A percentile compares a stretch with the other conserved stretches of the same genome.
Conservation (phyloP, 768 basidiomycete species). For the Suillus sp. region DNA sequence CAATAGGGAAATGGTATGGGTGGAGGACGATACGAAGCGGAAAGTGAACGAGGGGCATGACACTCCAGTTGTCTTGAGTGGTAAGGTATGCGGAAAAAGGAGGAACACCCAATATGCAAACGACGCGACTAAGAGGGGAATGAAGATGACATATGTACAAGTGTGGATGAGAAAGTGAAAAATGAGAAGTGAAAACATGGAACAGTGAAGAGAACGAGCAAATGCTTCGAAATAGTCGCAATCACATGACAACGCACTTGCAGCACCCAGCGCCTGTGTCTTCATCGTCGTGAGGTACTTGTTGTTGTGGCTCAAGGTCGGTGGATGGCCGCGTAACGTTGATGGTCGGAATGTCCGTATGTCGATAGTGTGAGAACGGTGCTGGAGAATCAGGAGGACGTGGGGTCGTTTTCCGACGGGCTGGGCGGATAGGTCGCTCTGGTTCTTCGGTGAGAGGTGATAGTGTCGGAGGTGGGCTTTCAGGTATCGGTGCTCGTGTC, state of each 20-base stretch:
- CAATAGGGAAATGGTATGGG: slow-evolving; percentile 7
- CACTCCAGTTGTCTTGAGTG: slow-evolving; percentile 5
- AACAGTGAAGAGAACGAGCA: slow-evolving; percentile 25
- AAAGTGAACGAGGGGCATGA: slow-evolving; percentile 5
- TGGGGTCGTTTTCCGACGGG: slow-evolving; percentile 19
- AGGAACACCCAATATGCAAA: slow-evolving; percentile 7
- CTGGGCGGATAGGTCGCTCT: slow-evolving; percentile 30
- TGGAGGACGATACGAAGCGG: not conserved
- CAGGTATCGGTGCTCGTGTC: slow-evolving; percentile 22
- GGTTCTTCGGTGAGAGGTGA: slow-evolving; percentile 31
- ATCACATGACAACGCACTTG: slow-evolving; percentile 86
- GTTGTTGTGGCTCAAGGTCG: slow-evolving; percentile 29
- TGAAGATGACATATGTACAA: slow-evolving; percentile 19
- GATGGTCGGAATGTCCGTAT: slow-evolving; percentile 33
- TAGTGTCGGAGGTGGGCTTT: slow-evolving; percentile 18
- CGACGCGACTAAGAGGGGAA: slow-evolving; percentile 6
- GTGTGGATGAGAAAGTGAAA: slow-evolving; percentile 25
- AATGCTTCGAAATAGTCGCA: slow-evolving; percentile 21
- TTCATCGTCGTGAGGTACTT: slow-evolving; percentile 45
- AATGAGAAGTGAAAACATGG: slow-evolving; percentile 25
- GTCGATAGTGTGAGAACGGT: slow-evolving; percentile 64
- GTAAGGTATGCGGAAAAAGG: slow-evolving; percentile 1
- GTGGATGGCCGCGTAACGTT: slow-evolving; percentile 33
- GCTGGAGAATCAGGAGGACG: slow-evolving; percentile 52
- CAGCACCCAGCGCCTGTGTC: slow-evolving; percentile 65